phyloP scores from a whole-genome alignment of 129 eudicot species.

The sunflower (Helianthus annuus) region HanXRQr2.0-SUNRISE NC_035437.2:3925798-3926297 shows the following conservation, averaged over 20 bases:
- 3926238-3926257: constrained; percentile 61
- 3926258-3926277: constrained; percentile 58
- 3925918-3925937: constrained; percentile 55
- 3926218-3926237: neutral
- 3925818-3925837: neutral
- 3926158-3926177: neutral
- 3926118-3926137: constrained; percentile 51
- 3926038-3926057: neutral
- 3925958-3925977: constrained; percentile 55
- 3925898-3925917: constrained; percentile 64
- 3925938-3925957: constrained; percentile 79
- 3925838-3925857: neutral
- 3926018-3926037: neutral
- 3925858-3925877: constrained; percentile 80
- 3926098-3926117: constrained; percentile 59
- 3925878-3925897: constrained; percentile 62
- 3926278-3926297: constrained; percentile 60
- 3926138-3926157: constrained; percentile 65
- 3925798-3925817: neutral
- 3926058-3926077: constrained; percentile 72
- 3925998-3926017: neutral
- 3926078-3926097: constrained; percentile 63
- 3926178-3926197: too few species aligned
- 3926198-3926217: too few species aligned
- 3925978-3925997: constrained; percentile 27